These are phyloP conservation scores for Penicillium fimorum DNA, from an alignment of 495 filamentous ascomycete species.

Conservation along the genomic window DNA sequence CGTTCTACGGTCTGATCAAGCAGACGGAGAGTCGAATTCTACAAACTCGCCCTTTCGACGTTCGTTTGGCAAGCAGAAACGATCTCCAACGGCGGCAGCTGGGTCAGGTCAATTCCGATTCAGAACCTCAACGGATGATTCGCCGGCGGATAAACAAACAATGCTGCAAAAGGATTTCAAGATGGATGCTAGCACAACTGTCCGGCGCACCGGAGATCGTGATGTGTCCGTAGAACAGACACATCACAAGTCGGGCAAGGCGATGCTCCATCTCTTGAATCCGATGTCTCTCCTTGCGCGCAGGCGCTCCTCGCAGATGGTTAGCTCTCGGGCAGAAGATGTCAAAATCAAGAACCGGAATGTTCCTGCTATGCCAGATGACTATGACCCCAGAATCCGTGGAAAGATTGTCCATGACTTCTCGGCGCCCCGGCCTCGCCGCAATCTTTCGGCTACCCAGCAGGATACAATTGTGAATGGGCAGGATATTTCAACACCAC, in stretches of 20 bases:
- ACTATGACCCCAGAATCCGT: conserved; percentile 81
- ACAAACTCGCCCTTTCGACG: conserved; percentile 41
- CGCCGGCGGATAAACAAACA: conserved; percentile 28
- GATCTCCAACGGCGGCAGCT: conserved; percentile 29
- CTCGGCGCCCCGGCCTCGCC: conserved; percentile 71
- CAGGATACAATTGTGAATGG: conserved; percentile 12
- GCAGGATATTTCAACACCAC: conserved; percentile 16
- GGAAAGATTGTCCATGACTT: conserved; percentile 90
- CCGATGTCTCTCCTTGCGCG: conserved; percentile 63
- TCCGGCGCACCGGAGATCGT: conserved; percentile 34
- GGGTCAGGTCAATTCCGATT: conserved; percentile 35
- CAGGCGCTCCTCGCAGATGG: conserved; percentile 54
- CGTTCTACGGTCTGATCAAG: conserved; percentile 25
- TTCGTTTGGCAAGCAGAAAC: conserved; percentile 39
- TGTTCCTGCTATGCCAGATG: conserved; percentile 61
- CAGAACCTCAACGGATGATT: conserved; percentile 37
- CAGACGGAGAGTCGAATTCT: conserved; percentile 30
- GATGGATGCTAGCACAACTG: conserved; percentile 17
- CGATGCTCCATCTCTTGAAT: conserved; percentile 66
- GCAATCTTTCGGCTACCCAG: conserved; percentile 47
- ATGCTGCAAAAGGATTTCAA: conserved; percentile 30
- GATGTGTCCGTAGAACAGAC: conserved; percentile 31
- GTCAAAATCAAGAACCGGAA: conserved; percentile 47
- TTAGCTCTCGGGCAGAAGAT: conserved; percentile 44
- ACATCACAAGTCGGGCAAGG: conserved; percentile 50